Evolutionary conservation across 768 basidiomycete genomes (phyloP).

Genomic region (Agrocybe praecox): DNA sequence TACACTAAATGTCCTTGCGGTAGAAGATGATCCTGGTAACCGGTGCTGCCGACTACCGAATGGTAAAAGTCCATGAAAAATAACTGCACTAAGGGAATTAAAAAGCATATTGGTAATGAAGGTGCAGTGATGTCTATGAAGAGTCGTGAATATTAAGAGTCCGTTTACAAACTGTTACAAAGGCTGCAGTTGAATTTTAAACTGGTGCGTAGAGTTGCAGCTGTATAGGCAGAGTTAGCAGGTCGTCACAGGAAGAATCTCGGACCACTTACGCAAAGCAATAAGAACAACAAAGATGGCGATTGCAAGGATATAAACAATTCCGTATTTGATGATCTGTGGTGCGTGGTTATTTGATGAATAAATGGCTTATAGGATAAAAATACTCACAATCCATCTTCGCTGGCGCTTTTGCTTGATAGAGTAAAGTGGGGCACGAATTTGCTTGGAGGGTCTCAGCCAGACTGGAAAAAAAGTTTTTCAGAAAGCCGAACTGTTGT

Average conservation of each 20-base stretch:
- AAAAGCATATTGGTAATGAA: conserved; percentile 26
- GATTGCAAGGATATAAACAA: conserved; percentile 72
- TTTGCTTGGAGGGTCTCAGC: conserved; percentile 93
- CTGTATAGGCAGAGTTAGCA: conserved; percentile 33
- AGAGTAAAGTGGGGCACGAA: conserved; percentile 88
- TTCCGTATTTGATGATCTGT: conserved; percentile 84
- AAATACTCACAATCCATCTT: conserved; percentile 76
- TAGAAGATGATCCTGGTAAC: conserved; percentile 36
- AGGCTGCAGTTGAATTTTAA: conserved; percentile 66
- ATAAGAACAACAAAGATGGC: conserved; percentile 76
- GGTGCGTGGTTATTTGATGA: conserved; percentile 12
- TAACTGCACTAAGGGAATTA: conserved; percentile 32
- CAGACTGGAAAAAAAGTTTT: conserved; percentile 61
- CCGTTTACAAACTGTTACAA: conserved; percentile 62
- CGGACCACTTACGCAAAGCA: conserved; percentile 63
- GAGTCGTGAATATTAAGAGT: conserved; percentile 34
- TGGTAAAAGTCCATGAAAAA: conserved; percentile 37
- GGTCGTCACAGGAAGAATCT: conserved; percentile 5
- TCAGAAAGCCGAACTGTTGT: conserved; percentile 17
- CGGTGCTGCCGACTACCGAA: conserved; percentile 25
- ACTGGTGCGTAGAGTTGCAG: conserved; percentile 60
- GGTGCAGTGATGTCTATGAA: conserved; percentile 25
- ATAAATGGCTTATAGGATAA: not conserved
- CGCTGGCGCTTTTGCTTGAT: conserved; percentile 89
- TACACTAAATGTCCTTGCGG: conserved; percentile 48